phyloP scores from a whole-genome alignment of 2,329 filamentous ascomycete species.

The Gnomoniopsis smithogilvyi region DNA sequence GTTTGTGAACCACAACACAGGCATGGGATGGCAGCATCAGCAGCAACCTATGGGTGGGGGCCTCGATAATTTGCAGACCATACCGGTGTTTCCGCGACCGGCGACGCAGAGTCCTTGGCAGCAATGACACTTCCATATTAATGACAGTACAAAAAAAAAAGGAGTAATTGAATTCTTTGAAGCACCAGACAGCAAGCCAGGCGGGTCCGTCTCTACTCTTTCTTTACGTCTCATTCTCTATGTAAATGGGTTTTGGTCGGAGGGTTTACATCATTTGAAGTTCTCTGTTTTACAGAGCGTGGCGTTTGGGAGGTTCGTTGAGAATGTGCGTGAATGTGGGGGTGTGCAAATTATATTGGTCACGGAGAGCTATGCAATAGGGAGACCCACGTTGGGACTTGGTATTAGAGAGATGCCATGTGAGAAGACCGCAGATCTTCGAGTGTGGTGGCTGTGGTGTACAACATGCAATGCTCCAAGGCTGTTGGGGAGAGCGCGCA shows the following conservation, averaged over 20 bases:
- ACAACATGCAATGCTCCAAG: neutral
- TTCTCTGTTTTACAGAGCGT: slow-evolving; percentile 26
- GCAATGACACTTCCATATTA: slow-evolving; percentile 31
- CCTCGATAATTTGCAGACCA: slow-evolving; percentile 73
- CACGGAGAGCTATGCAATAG: neutral
- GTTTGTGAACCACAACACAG: slow-evolving; percentile 86
- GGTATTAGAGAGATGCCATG: neutral
- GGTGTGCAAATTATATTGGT: neutral
- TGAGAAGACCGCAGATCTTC: neutral
- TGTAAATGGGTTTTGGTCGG: neutral
- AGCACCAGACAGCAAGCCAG: neutral
- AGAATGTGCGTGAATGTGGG: neutral
- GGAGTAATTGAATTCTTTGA: neutral
- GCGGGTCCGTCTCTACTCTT: neutral
- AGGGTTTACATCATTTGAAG: slow-evolving; percentile 2
- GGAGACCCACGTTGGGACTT: neutral
- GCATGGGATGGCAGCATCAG: slow-evolving; percentile 81
- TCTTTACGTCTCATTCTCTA: neutral
- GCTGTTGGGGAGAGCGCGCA: neutral
- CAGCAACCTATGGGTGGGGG: slow-evolving; percentile 78
- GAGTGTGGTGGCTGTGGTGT: neutral
- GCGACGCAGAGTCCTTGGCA: slow-evolving; percentile 62
- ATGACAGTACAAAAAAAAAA: neutral
- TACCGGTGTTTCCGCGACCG: slow-evolving; percentile 83
- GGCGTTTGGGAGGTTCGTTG: slow-evolving; percentile 19